Conservation (phyloP, 2,329 filamentous ascomycete genomes). For the Ophiostoma tasmaniense region DNA sequence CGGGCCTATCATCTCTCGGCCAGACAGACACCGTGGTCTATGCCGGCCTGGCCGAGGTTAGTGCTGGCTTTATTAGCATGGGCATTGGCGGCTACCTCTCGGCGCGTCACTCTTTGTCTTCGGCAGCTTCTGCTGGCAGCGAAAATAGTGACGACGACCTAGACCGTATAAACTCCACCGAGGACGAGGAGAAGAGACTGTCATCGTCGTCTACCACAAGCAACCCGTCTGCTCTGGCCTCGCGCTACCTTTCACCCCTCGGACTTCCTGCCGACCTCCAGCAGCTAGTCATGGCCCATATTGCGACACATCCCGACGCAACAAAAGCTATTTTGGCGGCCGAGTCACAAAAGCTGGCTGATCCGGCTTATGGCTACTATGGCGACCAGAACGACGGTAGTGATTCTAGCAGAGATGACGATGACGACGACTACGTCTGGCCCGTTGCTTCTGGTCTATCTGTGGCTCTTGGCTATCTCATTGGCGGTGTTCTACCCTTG, state of each 20-base stretch:
- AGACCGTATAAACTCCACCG: background rate
- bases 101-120: constrained; percentile 30
- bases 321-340: constrained; percentile 6
- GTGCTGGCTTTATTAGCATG: constrained; percentile 65
- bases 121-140: constrained; percentile 8
- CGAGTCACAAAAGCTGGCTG: background rate
- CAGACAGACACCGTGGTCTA: constrained; percentile 55
- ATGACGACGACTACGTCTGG: constrained; percentile 16
- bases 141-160: constrained; percentile 17
- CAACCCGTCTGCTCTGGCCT: background rate
- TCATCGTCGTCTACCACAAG: background rate
- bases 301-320: constrained; percentile 12
- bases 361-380: constrained; percentile 10
- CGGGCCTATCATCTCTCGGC: constrained; percentile 55
- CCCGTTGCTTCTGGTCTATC: constrained; percentile 24
- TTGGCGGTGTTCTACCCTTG: constrained; percentile 27
- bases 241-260: constrained; percentile 22
- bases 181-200: constrained; percentile 21
- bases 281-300: constrained; percentile 19
- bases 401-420: constrained; percentile 7
- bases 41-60: constrained; percentile 61
- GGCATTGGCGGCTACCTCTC: constrained; percentile 63
- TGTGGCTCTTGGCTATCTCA: constrained; percentile 26
- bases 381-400: background rate
- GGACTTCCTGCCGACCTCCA: constrained; percentile 20